Conservation (phyloP, 1,284 basidiomycete genomes). For the Fistulinella cinereoalba region DNA sequence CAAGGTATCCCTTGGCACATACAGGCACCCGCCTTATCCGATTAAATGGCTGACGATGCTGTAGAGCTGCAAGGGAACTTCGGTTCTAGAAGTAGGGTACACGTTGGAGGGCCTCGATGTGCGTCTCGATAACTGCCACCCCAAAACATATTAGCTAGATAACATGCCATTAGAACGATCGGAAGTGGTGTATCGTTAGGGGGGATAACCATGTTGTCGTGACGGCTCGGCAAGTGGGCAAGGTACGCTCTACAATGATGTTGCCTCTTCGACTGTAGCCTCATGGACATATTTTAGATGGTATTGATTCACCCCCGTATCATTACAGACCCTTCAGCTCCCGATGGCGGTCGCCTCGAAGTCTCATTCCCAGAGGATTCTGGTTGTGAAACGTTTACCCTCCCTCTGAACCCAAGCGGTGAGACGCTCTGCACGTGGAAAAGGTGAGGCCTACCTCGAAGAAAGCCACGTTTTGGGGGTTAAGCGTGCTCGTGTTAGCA, state of each 20-base stretch:
- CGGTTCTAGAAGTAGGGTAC: slow-evolving; percentile 53
- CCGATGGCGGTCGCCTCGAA: slow-evolving; percentile 46
- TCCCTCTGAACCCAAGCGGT: slow-evolving; percentile 55
- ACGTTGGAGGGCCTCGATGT: slow-evolving; percentile 67
- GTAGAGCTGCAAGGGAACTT: slow-evolving; percentile 63
- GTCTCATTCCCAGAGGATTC: slow-evolving; percentile 59
- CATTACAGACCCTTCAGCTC: slow-evolving; percentile 44
- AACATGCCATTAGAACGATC: slow-evolving; percentile 65
- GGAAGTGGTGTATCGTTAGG: slow-evolving; percentile 67
- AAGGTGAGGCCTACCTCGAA: slow-evolving; percentile 41
- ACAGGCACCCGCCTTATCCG: no score
- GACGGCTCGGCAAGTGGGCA: slow-evolving; percentile 61
- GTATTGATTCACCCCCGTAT: slow-evolving; percentile 62
- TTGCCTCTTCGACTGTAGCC: background rate
- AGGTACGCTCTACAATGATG: slow-evolving; percentile 40
- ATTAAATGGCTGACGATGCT: background rate
- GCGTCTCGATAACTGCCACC: slow-evolving; percentile 12
- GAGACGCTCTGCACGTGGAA: slow-evolving; percentile 52
- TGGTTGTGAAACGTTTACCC: slow-evolving; percentile 50
- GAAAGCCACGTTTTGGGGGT: background rate
- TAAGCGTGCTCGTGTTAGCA: slow-evolving; percentile 34
- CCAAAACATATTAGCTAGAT: background rate
- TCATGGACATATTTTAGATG: slow-evolving; percentile 44
- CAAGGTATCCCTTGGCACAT: slow-evolving; percentile 50
- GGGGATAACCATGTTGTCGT: slow-evolving; percentile 49